A percentile compares a stretch with the other conserved stretches of the same genome.
These are phyloP conservation scores for Hypoxylon fragiforme DNA, from an alignment of 495 filamentous ascomycete species.

Conservation along the genomic window DNA sequence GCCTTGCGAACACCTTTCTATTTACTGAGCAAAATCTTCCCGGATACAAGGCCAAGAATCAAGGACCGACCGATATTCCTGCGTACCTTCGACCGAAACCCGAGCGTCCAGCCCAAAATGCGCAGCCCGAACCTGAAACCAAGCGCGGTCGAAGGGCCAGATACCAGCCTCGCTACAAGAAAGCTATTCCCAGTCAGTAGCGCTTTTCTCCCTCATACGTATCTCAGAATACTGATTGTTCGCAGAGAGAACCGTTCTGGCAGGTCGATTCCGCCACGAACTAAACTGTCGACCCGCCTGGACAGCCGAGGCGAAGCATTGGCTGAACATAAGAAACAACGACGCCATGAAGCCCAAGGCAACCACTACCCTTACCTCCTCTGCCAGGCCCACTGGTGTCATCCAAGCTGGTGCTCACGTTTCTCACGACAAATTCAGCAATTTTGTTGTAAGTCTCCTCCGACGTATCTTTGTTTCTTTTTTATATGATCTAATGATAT, in stretches of 20 bases:
- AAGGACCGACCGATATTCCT: constrained; percentile 55
- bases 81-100: constrained; percentile 50
- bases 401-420: constrained; percentile 56
- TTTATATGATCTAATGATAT: constrained; percentile 32
- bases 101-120: constrained; percentile 33
- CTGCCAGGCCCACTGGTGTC: constrained; percentile 41
- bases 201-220: neutral
- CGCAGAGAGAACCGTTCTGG: constrained; percentile 77
- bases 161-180: constrained; percentile 70
- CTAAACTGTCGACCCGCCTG: constrained; percentile 74
- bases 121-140: constrained; percentile 39
- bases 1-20: constrained; percentile 77
- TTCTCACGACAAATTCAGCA: constrained; percentile 50
- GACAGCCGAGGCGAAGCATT: constrained; percentile 69
- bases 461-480: neutral
- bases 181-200: constrained; percentile 79
- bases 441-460: constrained; percentile 60
- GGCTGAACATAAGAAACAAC: constrained; percentile 62
- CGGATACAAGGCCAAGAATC: constrained; percentile 66
- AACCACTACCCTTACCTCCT: constrained; percentile 52
- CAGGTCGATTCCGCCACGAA: constrained; percentile 73
- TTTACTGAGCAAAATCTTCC: constrained; percentile 92
- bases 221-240: constrained; percentile 2
- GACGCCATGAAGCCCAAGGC: constrained; percentile 66
- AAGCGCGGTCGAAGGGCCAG: constrained; percentile 58